Percentiles rank a stretch among this genome's conserved stretches.
These are phyloP conservation scores for Ophioceras dolichostomum DNA, from an alignment of 2,329 filamentous ascomycete species.

Conservation along the genomic window DNA sequence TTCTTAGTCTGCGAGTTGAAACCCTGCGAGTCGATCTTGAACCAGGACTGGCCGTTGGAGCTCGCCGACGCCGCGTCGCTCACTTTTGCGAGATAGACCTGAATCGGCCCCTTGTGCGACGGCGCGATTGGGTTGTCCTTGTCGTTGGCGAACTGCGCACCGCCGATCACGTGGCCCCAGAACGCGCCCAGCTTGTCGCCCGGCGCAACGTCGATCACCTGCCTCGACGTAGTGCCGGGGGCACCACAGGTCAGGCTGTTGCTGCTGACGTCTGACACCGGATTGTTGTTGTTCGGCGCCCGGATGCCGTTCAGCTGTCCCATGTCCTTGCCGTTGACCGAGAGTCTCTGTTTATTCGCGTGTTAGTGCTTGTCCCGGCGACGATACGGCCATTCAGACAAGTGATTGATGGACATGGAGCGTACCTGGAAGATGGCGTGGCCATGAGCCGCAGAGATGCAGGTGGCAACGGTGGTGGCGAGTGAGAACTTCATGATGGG, in stretches of 20 bases:
- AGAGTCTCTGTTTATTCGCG: slow-evolving; percentile 22
- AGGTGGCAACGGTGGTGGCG: slow-evolving; percentile 17
- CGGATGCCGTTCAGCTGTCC: slow-evolving; percentile 31
- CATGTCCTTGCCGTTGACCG: slow-evolving; percentile 31
- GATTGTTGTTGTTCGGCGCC: slow-evolving; percentile 37
- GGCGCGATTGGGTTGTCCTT: slow-evolving; percentile 26
- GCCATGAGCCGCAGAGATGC: slow-evolving; percentile 21
- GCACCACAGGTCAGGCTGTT: slow-evolving; percentile 37
- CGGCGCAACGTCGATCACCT: slow-evolving; percentile 33
- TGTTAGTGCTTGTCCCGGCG: background rate
- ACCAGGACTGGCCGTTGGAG: slow-evolving; percentile 25
- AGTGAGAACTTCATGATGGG: slow-evolving; percentile 25
- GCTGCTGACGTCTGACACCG: slow-evolving; percentile 35
- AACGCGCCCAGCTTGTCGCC: slow-evolving; percentile 37
- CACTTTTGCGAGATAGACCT: slow-evolving; percentile 35
- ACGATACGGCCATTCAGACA: background rate
- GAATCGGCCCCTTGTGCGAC: slow-evolving; percentile 32
- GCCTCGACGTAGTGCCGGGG: slow-evolving; percentile 24
- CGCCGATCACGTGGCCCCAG: slow-evolving; percentile 31
- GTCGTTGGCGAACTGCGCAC: slow-evolving; percentile 22
- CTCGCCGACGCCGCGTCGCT: slow-evolving; percentile 28
- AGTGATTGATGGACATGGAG: background rate
- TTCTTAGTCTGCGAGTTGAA: slow-evolving; percentile 26
- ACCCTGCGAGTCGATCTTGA: slow-evolving; percentile 39
- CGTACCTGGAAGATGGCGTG: slow-evolving; percentile 30